phyloP scores from a whole-genome alignment of 257 asterid genomes.

The Lycium ferocissimum region DNA sequence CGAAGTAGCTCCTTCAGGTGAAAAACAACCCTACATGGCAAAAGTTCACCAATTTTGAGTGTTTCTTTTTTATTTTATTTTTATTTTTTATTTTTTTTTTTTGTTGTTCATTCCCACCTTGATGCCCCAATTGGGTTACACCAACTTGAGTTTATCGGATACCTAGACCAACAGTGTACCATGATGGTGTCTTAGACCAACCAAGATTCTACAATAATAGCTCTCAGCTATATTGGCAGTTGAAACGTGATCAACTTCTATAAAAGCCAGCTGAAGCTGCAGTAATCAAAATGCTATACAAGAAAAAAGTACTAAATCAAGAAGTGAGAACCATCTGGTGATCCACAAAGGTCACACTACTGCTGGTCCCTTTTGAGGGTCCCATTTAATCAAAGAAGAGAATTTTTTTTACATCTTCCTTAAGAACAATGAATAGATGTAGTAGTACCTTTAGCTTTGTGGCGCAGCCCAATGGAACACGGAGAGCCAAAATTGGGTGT shows the following conservation, averaged over 20 bases:
- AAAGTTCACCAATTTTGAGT: background rate
- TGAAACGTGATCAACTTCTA: constrained; percentile 4
- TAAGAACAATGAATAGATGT: background rate
- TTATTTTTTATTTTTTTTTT: no score
- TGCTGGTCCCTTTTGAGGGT: background rate
- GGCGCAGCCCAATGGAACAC: background rate
- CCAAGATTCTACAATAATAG: background rate
- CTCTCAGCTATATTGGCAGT: background rate
- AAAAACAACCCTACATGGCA: background rate
- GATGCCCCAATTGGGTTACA: background rate
- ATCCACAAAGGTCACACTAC: no score
- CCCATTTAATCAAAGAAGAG: constrained; percentile 4
- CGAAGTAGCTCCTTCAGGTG: background rate
- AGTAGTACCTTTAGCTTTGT: background rate
- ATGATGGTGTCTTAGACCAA: background rate
- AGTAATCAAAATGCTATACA: background rate
- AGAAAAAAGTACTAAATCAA: background rate
- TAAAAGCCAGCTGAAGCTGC: constrained; percentile 1
- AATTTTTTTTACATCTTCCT: background rate
- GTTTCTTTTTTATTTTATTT: background rate
- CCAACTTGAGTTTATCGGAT: background rate
- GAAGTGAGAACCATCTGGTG: background rate
- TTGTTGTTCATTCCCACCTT: background rate
- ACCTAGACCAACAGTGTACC: background rate
- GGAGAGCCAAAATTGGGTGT: no score